Conservation (phyloP, 768 basidiomycete species). For the Xerocomellus amylosporus region DNA sequence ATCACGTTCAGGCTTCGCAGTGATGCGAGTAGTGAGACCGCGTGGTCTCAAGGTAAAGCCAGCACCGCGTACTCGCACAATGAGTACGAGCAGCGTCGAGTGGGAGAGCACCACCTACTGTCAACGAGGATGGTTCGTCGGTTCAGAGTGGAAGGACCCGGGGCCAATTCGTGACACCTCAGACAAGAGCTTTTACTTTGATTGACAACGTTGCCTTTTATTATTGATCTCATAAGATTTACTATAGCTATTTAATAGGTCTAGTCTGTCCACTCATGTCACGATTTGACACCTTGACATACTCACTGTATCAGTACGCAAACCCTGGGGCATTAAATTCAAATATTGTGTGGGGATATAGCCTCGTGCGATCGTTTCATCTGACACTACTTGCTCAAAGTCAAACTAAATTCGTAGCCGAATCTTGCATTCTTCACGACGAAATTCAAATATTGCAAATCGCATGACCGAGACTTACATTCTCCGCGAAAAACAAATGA, state of each 20-base stretch:
- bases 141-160: neutral
- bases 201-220: neutral
- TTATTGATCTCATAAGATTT: neutral
- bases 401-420: neutral
- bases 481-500: neutral
- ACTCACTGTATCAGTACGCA: constrained; percentile 3
- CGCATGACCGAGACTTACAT: constrained; percentile 4
- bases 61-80: neutral
- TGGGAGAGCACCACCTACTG: neutral
- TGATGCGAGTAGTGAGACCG: neutral
- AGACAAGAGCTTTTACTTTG: neutral
- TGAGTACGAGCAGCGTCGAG: neutral
- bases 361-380: neutral
- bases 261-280: neutral
- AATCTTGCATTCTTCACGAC: neutral
- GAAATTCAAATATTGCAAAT: constrained; percentile 10
- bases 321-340: neutral
- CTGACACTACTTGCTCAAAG: neutral
- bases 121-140: neutral
- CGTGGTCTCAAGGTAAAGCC: neutral
- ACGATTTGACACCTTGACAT: neutral
- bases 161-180: neutral
- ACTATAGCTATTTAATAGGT: neutral
- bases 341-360: neutral
- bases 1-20: constrained; percentile 19